Base-by-base conservation (phyloP, 805 yeast species). In the Cyberlindnera maritima region DNA sequence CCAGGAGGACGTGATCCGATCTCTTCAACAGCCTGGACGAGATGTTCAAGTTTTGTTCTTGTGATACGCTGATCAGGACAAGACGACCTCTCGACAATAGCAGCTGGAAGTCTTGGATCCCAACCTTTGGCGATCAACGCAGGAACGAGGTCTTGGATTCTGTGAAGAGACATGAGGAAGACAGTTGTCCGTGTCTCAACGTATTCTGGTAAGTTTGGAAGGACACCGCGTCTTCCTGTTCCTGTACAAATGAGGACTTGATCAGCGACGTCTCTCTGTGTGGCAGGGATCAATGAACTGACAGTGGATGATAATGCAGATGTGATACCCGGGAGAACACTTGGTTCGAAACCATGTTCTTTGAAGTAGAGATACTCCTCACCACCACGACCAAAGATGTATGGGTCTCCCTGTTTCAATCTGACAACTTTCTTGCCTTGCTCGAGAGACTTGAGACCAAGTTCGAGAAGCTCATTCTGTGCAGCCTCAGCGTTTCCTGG, bases 401-500 rank as follows among this genome's bases (percentile, higher is more conserved):
- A 92, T 10, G 98, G 98, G 64, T 92, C 98, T 29, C 98, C 98
- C 67, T 92, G 98, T 65, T 92, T 92, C 55, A 92, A 75, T 48
- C 98, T 74, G 3, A 92, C 95, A 1, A 92, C 96, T 47, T 79
- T 80, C 58, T 79, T 74, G 14, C 97, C 97, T 43, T 74, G 65
- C 23, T 71, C 54, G 21, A 89, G 64, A 0, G 82, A 84, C 29
- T 74, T 75, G 15, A 92, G 66, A 0, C 96, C 97, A 53, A 83
- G 63, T n/a, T 74, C 70, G 29, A 89, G 68, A 37, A 92, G 73
- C 65, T 92, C 96, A 49, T 85, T 77, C 65, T 92, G 98, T 0
- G 98, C 98, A 40, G 77, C 77, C 59, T 90, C 97, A 1, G 98
- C 97, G 63, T 92, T 92, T 1, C 98, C 98, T 2, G 98, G 98